These are phyloP conservation scores for Triglochin maritima DNA, from an alignment of 106 monocot species.

Conservation along the genomic window DNA sequence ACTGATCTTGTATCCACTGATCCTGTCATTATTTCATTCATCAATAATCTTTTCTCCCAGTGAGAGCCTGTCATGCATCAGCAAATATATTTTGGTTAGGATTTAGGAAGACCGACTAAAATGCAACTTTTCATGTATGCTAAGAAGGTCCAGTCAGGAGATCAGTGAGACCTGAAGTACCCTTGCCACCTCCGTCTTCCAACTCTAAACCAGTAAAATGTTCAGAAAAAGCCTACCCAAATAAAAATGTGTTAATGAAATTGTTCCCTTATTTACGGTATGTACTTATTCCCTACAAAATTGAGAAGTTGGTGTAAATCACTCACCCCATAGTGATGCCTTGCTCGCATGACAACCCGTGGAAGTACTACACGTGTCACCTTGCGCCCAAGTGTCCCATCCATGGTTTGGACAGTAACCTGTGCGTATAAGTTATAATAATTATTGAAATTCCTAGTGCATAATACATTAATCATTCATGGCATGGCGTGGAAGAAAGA, in stretches of 20 bases:
- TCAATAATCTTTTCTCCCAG: conserved; percentile 96
- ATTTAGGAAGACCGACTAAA: background rate
- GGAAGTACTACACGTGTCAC: conserved; percentile 90
- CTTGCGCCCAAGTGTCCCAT: conserved; percentile 83
- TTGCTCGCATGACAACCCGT: conserved; percentile 86
- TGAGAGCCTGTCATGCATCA: conserved; percentile 55
- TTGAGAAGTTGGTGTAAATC: background rate
- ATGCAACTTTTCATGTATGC: background rate
- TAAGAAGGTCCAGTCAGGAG: background rate
- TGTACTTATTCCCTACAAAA: no score
- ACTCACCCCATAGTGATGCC: conserved; percentile 91
- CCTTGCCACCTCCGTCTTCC: conserved; percentile 97
- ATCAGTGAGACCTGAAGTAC: conserved; percentile 67
- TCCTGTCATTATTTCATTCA: conserved; percentile 99
- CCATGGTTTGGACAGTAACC: conserved; percentile 83
- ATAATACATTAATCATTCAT: no score
- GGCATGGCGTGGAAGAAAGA: no score
- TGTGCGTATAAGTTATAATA: conserved; percentile 3
- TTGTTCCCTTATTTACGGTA: no score
- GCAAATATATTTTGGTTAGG: background rate
- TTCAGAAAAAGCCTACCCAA: conserved; percentile 69
- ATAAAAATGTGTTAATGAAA: background rate
- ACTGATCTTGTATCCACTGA: conserved; percentile 98
- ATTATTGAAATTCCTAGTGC: no score
- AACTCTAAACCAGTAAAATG: conserved; percentile 94